Evolutionary conservation across 306 rosid species (phyloP).

Genomic region (Arachis stenosperma): DNA sequence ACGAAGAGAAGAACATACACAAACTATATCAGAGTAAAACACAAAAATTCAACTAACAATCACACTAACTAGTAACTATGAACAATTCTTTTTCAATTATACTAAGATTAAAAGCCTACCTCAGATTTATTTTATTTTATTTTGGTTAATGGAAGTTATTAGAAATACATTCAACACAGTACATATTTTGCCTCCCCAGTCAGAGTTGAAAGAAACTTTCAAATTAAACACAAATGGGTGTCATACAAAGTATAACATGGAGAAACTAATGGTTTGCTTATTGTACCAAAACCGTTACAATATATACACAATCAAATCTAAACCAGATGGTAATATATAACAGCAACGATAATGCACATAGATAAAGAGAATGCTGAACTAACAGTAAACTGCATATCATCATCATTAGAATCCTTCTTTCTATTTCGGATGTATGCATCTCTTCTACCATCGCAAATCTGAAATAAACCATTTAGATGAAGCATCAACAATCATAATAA

Average conservation of each 20-base stretch:
- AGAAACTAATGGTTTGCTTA: not conserved
- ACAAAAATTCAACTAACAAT: too few relatives aligned
- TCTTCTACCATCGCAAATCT: conserved; percentile 93
- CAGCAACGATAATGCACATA: not conserved
- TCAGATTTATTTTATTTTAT: too few relatives aligned
- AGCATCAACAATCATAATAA: conserved; percentile 21
- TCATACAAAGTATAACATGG: not conserved
- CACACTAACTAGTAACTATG: too few relatives aligned
- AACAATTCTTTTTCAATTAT: too few relatives aligned
- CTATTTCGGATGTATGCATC: conserved; percentile 78
- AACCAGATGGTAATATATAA: conserved; percentile 20
- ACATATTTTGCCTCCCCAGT: not conserved
- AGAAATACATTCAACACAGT: too few relatives aligned
- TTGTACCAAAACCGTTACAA: not conserved
- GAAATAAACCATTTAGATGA: conserved; percentile 40
- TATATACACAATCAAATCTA: conserved; percentile 2
- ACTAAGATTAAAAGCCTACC: too few relatives aligned
- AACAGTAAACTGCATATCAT: conserved; percentile 76
- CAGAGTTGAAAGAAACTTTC: not conserved
- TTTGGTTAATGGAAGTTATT: too few relatives aligned
- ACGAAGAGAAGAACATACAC: too few relatives aligned
- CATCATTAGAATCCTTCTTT: conserved; percentile 78
- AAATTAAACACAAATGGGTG: not conserved
- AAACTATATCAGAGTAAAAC: too few relatives aligned
- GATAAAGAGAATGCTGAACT: conserved; percentile 48